A percentile compares a stretch with the other conserved stretches of the same genome.
Conservation (phyloP, 2,329 filamentous ascomycete genomes). For the Monosporascus sp. region DNA sequence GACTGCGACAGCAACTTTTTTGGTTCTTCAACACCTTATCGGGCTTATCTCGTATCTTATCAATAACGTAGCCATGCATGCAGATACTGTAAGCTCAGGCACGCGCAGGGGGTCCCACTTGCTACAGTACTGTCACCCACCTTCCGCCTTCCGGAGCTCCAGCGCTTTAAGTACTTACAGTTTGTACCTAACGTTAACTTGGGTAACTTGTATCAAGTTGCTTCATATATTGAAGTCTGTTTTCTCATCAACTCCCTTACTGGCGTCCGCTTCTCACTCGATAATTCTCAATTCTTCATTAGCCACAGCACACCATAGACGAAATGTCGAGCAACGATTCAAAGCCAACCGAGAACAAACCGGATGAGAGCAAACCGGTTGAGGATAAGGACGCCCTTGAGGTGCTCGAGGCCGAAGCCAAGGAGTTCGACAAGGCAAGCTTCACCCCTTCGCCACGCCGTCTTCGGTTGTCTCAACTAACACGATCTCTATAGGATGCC, state of each 20-base stretch:
- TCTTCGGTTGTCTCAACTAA: conserved; percentile 11
- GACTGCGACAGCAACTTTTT: neutral
- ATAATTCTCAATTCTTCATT: neutral
- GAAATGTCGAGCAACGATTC: neutral
- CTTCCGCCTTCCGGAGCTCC: no score
- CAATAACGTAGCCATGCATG: no score
- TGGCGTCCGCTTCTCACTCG: no score
- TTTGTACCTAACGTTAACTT: no score
- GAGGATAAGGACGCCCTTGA: conserved; percentile 73
- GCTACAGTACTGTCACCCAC: no score
- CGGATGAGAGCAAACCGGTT: conserved; percentile 3
- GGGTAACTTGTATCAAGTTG: no score
- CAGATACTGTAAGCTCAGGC: no score
- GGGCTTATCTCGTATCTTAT: neutral
- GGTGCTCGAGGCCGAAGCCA: conserved; percentile 75
- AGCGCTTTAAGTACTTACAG: no score
- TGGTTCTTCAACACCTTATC: neutral
- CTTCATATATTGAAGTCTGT: no score
- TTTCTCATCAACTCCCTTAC: no score
- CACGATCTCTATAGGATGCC: conserved; percentile 60
- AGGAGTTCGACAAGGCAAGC: conserved; percentile 81
- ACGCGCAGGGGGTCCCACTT: no score
- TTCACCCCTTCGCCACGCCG: neutral
- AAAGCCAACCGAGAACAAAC: conserved; percentile 36
- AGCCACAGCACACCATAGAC: neutral